A percentile compares a stretch with the other conserved stretches of the same genome.
Conservation (phyloP, 2,329 filamentous ascomycete species). For the Triangularia verruculosa region DNA sequence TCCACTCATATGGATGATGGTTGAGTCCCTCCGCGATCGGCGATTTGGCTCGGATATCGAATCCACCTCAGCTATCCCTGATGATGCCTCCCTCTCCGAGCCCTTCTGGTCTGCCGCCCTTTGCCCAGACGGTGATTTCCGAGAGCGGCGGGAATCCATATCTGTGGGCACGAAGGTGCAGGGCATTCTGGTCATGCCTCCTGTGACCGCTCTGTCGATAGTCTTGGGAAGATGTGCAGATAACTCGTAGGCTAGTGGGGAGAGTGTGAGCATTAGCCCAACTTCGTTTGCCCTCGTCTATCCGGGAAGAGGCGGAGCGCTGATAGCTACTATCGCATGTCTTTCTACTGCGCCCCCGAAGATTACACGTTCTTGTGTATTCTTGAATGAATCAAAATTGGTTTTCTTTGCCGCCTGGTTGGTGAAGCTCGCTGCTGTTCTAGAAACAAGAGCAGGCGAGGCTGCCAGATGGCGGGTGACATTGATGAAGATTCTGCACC, state of each 20-base stretch:
- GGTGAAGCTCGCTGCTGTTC: background rate
- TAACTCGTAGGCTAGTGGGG: background rate
- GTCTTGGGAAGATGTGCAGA: background rate
- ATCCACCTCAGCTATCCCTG: background rate
- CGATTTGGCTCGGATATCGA: background rate
- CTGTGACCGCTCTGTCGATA: background rate
- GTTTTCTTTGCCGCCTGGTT: background rate
- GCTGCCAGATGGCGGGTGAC: background rate
- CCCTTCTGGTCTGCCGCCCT: background rate
- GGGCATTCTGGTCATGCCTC: background rate
- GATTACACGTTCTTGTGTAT: background rate
- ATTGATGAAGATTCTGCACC: background rate
- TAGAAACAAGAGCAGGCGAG: background rate
- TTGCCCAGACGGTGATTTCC: background rate
- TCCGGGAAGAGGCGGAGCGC: background rate
- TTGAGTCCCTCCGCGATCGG: background rate
- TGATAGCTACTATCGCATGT: background rate
- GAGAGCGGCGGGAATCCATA: background rate
- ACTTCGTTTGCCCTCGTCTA: background rate
- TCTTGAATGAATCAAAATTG: background rate
- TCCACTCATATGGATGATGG: background rate
- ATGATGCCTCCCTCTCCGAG: background rate
- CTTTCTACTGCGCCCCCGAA: background rate
- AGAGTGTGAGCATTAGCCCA: background rate
- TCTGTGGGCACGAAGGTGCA: constrained; percentile 8